Conservation (phyloP, 108 stramenopile species). For the Nitzschia sp. region DNA sequence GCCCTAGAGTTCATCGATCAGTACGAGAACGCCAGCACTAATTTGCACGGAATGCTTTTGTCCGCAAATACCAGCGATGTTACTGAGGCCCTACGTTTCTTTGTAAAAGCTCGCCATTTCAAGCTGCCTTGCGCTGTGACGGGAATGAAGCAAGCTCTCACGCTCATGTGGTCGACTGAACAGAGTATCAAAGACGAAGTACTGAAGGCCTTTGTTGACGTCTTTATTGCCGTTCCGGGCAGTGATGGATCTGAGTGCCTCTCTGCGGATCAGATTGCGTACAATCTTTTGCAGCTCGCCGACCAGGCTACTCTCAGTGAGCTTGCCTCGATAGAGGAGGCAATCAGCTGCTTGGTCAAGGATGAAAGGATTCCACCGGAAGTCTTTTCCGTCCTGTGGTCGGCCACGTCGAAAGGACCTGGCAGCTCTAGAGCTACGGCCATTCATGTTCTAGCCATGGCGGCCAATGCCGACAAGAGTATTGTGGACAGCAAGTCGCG, state of each 20-base stretch:
- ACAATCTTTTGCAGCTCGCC: conserved; percentile 83
- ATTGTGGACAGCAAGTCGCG: conserved; percentile 87
- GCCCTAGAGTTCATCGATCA: conserved; percentile 80
- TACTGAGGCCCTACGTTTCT: conserved; percentile 89
- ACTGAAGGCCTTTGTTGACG: conserved; percentile 88
- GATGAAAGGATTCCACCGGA: conserved; percentile 78
- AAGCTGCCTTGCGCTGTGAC: conserved; percentile 89
- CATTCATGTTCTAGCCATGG: conserved; percentile 88
- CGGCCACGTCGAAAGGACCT: conserved; percentile 56
- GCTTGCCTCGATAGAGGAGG: conserved; percentile 94
- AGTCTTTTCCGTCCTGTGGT: conserved; percentile 84
- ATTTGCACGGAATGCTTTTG: conserved; percentile 80
- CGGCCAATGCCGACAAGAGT: conserved; percentile 78
- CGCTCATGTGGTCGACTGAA: conserved; percentile 93
- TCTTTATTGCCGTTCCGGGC: conserved; percentile 86
- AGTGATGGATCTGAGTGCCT: conserved; percentile 77
- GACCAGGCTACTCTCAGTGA: conserved; percentile 83
- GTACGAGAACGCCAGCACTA: conserved; percentile 75
- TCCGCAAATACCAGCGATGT: conserved; percentile 87
- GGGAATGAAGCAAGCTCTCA: conserved; percentile 90
- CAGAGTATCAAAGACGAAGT: conserved; percentile 85
- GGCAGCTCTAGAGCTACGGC: conserved; percentile 72
- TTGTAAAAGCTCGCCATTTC: conserved; percentile 91
- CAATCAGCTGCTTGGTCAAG: conserved; percentile 78
- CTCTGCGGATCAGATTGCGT: conserved; percentile 76